Conservation (phyloP, 2,329 filamentous ascomycete species). For the Pseudogymnoascus sp. region DNA sequence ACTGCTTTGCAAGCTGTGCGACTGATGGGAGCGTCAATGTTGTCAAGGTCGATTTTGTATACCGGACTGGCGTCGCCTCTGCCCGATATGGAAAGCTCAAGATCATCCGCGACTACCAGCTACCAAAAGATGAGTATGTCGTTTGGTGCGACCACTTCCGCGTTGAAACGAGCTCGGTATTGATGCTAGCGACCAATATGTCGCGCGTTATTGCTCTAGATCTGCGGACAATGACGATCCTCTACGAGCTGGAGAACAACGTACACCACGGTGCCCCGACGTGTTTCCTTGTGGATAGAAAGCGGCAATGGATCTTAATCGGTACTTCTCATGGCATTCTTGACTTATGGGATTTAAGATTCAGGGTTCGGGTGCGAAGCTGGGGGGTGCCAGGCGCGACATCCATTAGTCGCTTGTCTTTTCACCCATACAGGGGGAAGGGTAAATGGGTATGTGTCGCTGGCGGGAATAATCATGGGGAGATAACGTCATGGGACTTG, state of each 20-base stretch:
- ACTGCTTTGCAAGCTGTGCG: constrained; percentile 86
- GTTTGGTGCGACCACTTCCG: constrained; percentile 92
- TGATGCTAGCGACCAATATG: constrained; percentile 78
- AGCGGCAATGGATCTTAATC: constrained; percentile 81
- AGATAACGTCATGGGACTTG: constrained; percentile 92
- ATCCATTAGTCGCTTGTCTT: constrained; percentile 68
- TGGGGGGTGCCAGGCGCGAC: constrained; percentile 81
- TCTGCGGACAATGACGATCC: constrained; percentile 72
- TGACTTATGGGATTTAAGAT: constrained; percentile 94
- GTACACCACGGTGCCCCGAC: constrained; percentile 87
- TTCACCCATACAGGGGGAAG: constrained; percentile 72
- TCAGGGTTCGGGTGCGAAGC: constrained; percentile 75
- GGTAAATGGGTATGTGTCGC: constrained; percentile 83
- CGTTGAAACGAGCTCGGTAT: constrained; percentile 69
- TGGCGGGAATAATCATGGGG: constrained; percentile 77
- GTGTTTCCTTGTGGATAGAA: constrained; percentile 81
- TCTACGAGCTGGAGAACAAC: constrained; percentile 78
- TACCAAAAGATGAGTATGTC: constrained; percentile 66
- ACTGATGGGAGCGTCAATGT: constrained; percentile 86
- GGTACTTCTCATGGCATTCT: constrained; percentile 90
- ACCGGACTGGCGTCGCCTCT: constrained; percentile 46
- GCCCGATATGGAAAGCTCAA: constrained; percentile 70
- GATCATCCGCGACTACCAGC: constrained; percentile 71
- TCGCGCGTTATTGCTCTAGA: constrained; percentile 81
- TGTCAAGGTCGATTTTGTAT: constrained; percentile 60